Evolutionary conservation across 495 filamentous ascomycete genomes (phyloP), one percentile per base, ranked within the genome.

Genomic region (Ascobolus immersus): DNA sequence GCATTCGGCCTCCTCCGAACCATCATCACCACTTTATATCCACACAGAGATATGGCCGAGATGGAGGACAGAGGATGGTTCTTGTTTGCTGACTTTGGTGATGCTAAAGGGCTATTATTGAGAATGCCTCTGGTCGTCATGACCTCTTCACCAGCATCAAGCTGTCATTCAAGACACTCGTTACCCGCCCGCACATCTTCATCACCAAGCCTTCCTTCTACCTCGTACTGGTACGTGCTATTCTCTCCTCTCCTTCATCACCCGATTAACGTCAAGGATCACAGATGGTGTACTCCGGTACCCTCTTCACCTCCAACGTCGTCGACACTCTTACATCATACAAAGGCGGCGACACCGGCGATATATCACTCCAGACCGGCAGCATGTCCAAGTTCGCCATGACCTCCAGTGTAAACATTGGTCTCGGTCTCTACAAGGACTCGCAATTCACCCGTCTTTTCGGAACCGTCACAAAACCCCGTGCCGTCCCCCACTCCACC

Each of bases 361-460:
- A 40, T 14, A 42, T 49, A 34, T 45, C 34, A 24, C 55, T 56
- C 42, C 65, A 74, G 22, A 82, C 77, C 2, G 57, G 71, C 1
- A 80, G 79, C 29, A 64, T 69, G 2, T 51, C 65, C 33, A 94
- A 94, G 49, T 94, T 94, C 56, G 57, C 71, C 42, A 69, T 76
- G 35, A 90, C 82, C 5, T 64, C 59, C 15, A 58, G 67, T n/a
- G 73, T 80, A 32, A 94, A 94, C 54, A 76, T 94, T 58, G 62
- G 69, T 4, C 67, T 94, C 18, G 81, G 82, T 54, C 71, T 93
- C 18, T 77, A 86, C 64, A 94, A 94, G 52, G 84, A 94, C 55
- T 71, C 71, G 44, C 67, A 69, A 33, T 94, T 82, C 49, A 78
- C 79, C 0, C 62, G 65, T 35, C 60, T 91, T 36, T 94, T 91